These are phyloP conservation scores for Xylaria curta DNA, from an alignment of 495 filamentous ascomycete genomes.

Conservation along the genomic window DNA sequence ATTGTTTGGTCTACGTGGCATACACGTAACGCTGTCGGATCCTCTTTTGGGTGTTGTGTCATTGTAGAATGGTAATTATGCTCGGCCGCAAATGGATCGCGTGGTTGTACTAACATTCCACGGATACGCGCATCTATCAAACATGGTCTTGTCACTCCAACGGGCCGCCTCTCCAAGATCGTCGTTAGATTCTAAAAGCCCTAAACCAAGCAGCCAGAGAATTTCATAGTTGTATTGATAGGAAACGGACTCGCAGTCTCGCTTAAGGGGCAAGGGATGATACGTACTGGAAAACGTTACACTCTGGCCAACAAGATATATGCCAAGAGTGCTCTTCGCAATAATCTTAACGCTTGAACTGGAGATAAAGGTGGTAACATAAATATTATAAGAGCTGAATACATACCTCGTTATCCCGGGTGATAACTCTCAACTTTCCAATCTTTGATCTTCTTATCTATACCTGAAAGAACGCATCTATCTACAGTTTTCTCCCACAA, in stretches of 20 bases:
- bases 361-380: background rate
- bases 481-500: background rate
- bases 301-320: background rate
- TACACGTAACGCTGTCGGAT: background rate
- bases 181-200: background rate
- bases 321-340: background rate
- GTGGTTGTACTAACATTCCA: conserved; percentile 7
- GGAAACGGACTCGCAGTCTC: background rate
- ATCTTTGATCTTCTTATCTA: background rate
- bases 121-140: background rate
- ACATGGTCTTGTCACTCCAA: background rate
- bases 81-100: background rate
- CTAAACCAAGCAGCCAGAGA: background rate
- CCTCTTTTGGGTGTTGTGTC: background rate
- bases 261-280: background rate
- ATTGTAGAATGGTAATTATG: background rate
- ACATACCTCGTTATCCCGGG: background rate
- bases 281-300: background rate
- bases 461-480: background rate
- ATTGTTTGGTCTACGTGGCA: background rate
- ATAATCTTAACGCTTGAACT: background rate
- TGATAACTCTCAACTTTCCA: background rate
- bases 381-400: background rate
- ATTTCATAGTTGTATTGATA: background rate
- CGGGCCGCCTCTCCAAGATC: background rate